Evolutionary conservation across 495 filamentous ascomycete species (phyloP).

Genomic region (Xylaria acuta): DNA sequence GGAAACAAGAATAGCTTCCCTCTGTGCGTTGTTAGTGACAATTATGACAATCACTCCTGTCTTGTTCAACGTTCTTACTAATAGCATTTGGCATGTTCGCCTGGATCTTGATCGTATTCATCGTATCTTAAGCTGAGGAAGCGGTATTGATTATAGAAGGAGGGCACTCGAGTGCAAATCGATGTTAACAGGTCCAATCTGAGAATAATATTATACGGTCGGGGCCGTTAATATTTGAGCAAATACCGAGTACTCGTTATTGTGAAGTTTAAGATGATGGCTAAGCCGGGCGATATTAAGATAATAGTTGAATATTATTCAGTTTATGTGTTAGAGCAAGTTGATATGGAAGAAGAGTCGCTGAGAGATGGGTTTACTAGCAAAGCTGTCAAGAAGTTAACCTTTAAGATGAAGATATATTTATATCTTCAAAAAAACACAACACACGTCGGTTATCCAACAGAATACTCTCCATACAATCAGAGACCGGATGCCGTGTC

Average conservation of each 20-base stretch:
- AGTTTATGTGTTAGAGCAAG: background rate
- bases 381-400: background rate
- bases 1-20: background rate
- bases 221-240: background rate
- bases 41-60: background rate
- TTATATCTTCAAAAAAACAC: background rate
- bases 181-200: too few species aligned
- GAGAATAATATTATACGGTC: background rate
- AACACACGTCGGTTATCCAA: background rate
- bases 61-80: background rate
- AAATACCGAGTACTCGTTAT: background rate
- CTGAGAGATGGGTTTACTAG: background rate
- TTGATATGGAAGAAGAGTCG: background rate
- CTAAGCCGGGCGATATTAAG: background rate
- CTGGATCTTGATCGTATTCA: background rate
- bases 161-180: background rate
- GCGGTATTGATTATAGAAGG: background rate
- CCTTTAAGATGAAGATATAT: background rate
- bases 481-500: background rate
- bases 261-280: background rate
- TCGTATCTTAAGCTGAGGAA: background rate
- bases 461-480: background rate
- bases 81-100: background rate
- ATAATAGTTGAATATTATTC: background rate
- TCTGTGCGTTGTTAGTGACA: background rate